These are phyloP conservation scores for Trichosporon inkin DNA, from an alignment of 1,284 basidiomycete species.

Conservation along the genomic window DNA sequence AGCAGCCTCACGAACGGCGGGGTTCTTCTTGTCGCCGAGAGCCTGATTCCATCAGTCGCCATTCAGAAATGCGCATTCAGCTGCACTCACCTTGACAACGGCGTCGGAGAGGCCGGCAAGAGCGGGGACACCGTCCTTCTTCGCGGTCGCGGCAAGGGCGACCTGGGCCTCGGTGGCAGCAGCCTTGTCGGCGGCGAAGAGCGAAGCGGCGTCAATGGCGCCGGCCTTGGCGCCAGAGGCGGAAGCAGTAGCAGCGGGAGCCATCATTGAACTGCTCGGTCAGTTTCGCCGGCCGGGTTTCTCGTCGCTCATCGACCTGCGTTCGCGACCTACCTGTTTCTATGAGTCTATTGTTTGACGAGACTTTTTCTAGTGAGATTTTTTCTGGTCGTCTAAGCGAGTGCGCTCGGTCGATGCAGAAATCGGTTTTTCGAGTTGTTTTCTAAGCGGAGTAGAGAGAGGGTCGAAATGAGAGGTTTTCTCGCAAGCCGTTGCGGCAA, in stretches of 20 bases:
- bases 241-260: slow-evolving; percentile 45
- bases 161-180: slow-evolving; percentile 66
- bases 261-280: slow-evolving; percentile 35
- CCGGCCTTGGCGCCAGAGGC: slow-evolving; percentile 41
- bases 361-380: slow-evolving; percentile 5
- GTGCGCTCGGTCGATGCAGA: slow-evolving; percentile 2
- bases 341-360: slow-evolving; percentile 1
- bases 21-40: slow-evolving; percentile 58
- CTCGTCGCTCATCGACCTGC: background rate
- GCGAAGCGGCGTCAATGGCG: slow-evolving; percentile 48
- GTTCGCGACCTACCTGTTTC: background rate
- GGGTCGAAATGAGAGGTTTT: background rate
- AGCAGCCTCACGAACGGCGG: slow-evolving; percentile 50
- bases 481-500: slow-evolving; percentile 2
- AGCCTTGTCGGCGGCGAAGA: slow-evolving; percentile 51
- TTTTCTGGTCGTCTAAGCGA: background rate
- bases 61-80: background rate
- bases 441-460: slow-evolving; percentile 12
- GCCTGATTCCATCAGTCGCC: slow-evolving; percentile 42
- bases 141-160: slow-evolving; percentile 66
- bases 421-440: slow-evolving; percentile 6
- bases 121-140: slow-evolving; percentile 81
- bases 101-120: slow-evolving; percentile 77
- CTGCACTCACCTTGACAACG: slow-evolving; percentile 60
- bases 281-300: background rate